Conservation (phyloP, 2,329 filamentous ascomycete species). For the Ilyonectria robusta region DNA sequence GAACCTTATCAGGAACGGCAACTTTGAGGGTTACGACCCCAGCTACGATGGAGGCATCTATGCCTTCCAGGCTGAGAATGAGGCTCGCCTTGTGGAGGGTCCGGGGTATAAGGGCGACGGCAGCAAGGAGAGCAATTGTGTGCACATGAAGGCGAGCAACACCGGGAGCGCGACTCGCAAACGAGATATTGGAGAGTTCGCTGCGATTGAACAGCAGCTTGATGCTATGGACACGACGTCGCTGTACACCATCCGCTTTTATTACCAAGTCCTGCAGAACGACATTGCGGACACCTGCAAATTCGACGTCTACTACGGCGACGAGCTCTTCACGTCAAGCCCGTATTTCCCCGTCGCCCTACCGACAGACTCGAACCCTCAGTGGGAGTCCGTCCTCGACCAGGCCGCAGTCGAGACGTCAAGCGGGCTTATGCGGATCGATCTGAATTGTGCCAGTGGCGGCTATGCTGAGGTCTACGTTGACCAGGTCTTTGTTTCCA, state of each 20-base stretch:
- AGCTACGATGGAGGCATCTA: conserved; percentile 37
- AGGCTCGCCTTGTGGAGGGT: conserved; percentile 36
- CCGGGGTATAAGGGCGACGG: conserved; percentile 32
- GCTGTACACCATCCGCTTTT: conserved; percentile 42
- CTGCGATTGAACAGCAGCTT: conserved; percentile 39
- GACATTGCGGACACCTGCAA: conserved; percentile 35
- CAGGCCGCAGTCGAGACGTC: conserved; percentile 32
- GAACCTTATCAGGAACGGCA: conserved; percentile 38
- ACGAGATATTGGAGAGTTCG: conserved; percentile 21
- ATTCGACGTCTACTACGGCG: conserved; percentile 39
- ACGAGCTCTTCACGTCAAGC: conserved; percentile 31
- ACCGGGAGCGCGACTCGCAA: not conserved
- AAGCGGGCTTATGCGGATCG: conserved; percentile 38
- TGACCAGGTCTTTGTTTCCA: conserved; percentile 44
- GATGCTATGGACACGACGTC: conserved; percentile 30
- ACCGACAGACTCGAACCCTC: not conserved
- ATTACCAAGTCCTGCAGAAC: conserved; percentile 36
- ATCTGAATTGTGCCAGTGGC: conserved; percentile 34
- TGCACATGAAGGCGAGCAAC: conserved; percentile 26
- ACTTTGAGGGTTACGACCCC: conserved; percentile 41
- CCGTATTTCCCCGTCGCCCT: conserved; percentile 35
- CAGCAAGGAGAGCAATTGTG: conserved; percentile 37
- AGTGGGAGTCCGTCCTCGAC: conserved; percentile 36
- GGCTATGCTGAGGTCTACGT: conserved; percentile 41
- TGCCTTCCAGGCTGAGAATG: conserved; percentile 32